Conservation (phyloP, 2,329 filamentous ascomycete species). For the Penicillium sp. region DNA sequence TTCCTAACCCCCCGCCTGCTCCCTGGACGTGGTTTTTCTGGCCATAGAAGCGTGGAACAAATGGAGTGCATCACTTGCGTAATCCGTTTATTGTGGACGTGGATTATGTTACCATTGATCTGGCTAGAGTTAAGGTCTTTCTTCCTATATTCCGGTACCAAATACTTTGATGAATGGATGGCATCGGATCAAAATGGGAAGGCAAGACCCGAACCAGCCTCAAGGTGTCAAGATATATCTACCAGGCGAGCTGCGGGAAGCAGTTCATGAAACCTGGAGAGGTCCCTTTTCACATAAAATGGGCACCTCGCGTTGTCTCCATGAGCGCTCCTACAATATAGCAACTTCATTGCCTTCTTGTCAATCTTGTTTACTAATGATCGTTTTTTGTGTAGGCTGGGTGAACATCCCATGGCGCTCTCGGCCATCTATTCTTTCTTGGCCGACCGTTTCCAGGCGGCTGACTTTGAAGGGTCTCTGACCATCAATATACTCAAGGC, state of each 20-base stretch:
- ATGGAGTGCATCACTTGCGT: slow-evolving; percentile 37
- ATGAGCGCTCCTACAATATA: too few species aligned
- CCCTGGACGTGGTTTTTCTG: slow-evolving; percentile 29
- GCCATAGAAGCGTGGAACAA: slow-evolving; percentile 36
- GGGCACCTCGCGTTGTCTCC: too few species aligned
- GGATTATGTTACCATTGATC: slow-evolving; percentile 25
- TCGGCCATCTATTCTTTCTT: slow-evolving; percentile 50
- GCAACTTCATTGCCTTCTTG: too few species aligned
- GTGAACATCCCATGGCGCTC: slow-evolving; percentile 49
- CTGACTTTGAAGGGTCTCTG: slow-evolving; percentile 47
- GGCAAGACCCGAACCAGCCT: background rate
- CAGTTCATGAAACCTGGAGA: too few species aligned
- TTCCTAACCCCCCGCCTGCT: slow-evolving; percentile 17
- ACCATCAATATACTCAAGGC: slow-evolving; percentile 49
- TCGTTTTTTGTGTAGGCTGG: slow-evolving; percentile 40
- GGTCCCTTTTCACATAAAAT: too few species aligned
- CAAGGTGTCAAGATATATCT: too few species aligned
- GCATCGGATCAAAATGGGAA: background rate
- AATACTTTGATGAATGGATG: slow-evolving; percentile 1
- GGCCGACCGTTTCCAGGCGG: slow-evolving; percentile 48
- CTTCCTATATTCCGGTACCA: slow-evolving; percentile 2
- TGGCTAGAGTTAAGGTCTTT: slow-evolving; percentile 31
- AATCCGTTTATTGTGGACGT: slow-evolving; percentile 33
- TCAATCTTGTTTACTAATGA: slow-evolving; percentile 35
- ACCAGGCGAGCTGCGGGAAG: too few species aligned